phyloP scores from a whole-genome alignment of 148 eudicot genomes.

The Diospyros kaki region DNA sequence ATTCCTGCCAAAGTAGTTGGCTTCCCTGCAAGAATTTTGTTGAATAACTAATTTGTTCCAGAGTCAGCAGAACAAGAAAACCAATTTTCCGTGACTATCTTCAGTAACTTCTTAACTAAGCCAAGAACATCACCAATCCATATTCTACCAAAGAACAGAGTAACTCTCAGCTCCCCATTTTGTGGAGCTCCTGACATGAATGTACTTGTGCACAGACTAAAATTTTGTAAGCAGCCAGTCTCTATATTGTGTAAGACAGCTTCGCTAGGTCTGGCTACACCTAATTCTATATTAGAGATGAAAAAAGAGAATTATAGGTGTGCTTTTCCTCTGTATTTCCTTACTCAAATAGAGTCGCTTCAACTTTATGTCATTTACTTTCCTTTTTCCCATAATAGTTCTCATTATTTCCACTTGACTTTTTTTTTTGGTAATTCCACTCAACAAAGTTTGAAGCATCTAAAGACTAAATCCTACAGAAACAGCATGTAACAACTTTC shows the following conservation, averaged over 20 bases:
- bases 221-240: not conserved
- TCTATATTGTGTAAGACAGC: too few species aligned
- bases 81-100: not conserved
- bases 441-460: not conserved
- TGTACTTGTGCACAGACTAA: not conserved
- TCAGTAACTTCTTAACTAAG: not conserved
- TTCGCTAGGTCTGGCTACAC: too few species aligned
- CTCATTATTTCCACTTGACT: too few species aligned
- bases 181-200: not conserved
- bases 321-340: too few species aligned
- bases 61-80: not conserved
- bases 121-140: not conserved
- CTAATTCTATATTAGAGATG: too few species aligned
- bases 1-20: slow-evolving; percentile 49
- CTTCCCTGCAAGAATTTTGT: slow-evolving; percentile 41
- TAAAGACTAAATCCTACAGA: not conserved
- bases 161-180: not conserved
- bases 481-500: too few species aligned
- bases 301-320: too few species aligned
- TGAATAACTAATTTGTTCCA: not conserved
- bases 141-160: not conserved
- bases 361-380: too few species aligned
- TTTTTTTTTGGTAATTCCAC: not conserved
- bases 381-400: too few species aligned
- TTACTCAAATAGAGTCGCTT: too few species aligned